Evolutionary conservation across 768 basidiomycete genomes (phyloP).

Genomic region (Baorangia bicolor): DNA sequence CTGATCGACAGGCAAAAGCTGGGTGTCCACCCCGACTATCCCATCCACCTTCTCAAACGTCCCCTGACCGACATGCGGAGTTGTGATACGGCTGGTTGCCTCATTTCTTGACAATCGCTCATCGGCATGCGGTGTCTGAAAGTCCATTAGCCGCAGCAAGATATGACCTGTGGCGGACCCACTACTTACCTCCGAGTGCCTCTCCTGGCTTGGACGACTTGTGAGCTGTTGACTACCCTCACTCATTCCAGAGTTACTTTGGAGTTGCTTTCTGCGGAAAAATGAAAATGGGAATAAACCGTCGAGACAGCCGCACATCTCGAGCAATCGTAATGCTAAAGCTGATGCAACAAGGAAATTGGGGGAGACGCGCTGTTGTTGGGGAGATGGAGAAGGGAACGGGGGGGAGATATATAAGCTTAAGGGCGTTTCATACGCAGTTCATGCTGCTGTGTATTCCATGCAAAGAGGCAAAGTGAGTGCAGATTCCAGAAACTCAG

Average conservation of each 20-base stretch:
- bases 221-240: neutral
- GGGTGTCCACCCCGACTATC: too few relatives aligned
- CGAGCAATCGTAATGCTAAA: neutral
- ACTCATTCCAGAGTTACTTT: too few relatives aligned
- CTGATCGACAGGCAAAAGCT: too few relatives aligned
- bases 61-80: too few relatives aligned
- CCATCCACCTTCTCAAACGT: too few relatives aligned
- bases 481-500: too few relatives aligned
- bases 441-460: neutral
- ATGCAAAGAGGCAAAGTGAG: neutral
- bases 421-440: neutral
- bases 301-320: neutral
- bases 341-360: neutral
- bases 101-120: too few relatives aligned
- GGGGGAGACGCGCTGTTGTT: neutral
- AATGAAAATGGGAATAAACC: neutral
- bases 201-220: too few relatives aligned
- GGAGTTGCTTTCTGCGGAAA: neutral
- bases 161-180: neutral
- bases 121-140: neutral
- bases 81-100: too few relatives aligned
- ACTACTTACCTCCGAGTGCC: neutral
- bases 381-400: neutral
- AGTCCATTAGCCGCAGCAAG: neutral
- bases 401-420: neutral